A percentile compares a stretch with the other conserved stretches of the same genome.
Evolutionary conservation across 257 asterid species (phyloP).

Genomic region (Orobanche coerulescens): DNA sequence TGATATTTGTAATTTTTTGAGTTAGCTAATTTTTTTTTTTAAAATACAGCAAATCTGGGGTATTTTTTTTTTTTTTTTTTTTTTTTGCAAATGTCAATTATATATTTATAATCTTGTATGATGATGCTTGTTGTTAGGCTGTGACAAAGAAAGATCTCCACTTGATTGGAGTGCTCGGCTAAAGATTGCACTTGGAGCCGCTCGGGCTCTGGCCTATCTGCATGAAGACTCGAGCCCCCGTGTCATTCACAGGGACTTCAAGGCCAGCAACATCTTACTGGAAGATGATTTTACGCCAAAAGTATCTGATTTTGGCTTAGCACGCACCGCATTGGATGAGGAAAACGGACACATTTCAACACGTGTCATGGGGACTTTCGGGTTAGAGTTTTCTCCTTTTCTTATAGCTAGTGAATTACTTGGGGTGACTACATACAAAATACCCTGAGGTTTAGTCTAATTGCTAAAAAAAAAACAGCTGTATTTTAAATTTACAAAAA

Average conservation of each 20-base stretch:
- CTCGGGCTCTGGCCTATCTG: slow-evolving; percentile 87
- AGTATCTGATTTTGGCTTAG: slow-evolving; percentile 92
- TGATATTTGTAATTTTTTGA: too few species aligned
- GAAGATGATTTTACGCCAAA: slow-evolving; percentile 80
- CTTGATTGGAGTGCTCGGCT: slow-evolving; percentile 82
- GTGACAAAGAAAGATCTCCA: slow-evolving; percentile 63
- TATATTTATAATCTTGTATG: neutral
- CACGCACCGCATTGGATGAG: slow-evolving; percentile 78
- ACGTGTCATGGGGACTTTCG: slow-evolving; percentile 97
- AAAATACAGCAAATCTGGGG: too few species aligned
- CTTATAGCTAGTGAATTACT: neutral
- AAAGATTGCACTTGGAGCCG: slow-evolving; percentile 95
- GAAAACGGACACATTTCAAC: slow-evolving; percentile 77
- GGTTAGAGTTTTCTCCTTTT: slow-evolving; percentile 38
- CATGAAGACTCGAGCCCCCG: slow-evolving; percentile 97
- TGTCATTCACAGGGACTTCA: slow-evolving; percentile 90
- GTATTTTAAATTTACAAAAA: neutral
- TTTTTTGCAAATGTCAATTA: too few species aligned
- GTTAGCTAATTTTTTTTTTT: too few species aligned
- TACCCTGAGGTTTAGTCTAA: neutral
- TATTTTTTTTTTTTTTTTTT: neutral
- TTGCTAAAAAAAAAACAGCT: neutral
- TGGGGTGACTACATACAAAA: neutral
- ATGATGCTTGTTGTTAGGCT: slow-evolving; percentile 39
- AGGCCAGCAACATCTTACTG: slow-evolving; percentile 85